Conservation (phyloP, 1,284 basidiomycete genomes). For the Volvariella volvacea region DNA sequence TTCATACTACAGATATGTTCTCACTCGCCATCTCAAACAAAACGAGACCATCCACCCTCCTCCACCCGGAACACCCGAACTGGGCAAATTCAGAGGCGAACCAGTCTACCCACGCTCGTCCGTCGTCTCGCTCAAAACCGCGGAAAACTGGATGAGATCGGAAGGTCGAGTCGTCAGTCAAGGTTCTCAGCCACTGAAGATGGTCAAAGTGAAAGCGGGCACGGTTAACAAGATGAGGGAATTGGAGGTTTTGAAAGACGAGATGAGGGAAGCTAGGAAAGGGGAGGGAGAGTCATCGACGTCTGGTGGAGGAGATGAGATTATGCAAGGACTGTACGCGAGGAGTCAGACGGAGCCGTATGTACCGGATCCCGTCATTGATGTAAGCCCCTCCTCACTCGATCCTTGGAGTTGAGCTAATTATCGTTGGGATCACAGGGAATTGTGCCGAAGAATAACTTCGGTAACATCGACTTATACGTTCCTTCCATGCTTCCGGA, state of each 20-base stretch:
- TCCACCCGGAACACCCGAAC: conserved; percentile 48
- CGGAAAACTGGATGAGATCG: conserved; percentile 93
- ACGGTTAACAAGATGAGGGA: conserved; percentile 82
- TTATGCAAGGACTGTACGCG: conserved; percentile 86
- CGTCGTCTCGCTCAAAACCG: conserved; percentile 80
- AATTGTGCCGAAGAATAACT: conserved; percentile 89
- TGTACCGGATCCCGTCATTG: conserved; percentile 70
- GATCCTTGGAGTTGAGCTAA: not conserved
- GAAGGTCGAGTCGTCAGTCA: conserved; percentile 68
- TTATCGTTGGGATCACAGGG: conserved; percentile 49
- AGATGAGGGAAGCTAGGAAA: conserved; percentile 33
- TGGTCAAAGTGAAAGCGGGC: conserved; percentile 80
- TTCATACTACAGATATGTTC: conserved; percentile 61
- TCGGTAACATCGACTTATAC: conserved; percentile 97
- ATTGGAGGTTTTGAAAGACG: conserved; percentile 63
- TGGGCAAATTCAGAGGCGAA: conserved; percentile 92
- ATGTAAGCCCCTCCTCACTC: conserved; percentile 49
- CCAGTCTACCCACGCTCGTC: conserved; percentile 86
- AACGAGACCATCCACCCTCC: conserved; percentile 87
- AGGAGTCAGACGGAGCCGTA: conserved; percentile 84
- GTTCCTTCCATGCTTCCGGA: conserved; percentile 90
- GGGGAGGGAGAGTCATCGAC: conserved; percentile 7
- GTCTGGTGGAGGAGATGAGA: conserved; percentile 44
- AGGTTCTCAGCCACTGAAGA: conserved; percentile 84
- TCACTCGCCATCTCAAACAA: conserved; percentile 84